A percentile compares a stretch with the other conserved stretches of the same genome.
Evolutionary conservation across 192 early-diverging fungal species (phyloP).

Genomic region (Backusella morwellensis): DNA sequence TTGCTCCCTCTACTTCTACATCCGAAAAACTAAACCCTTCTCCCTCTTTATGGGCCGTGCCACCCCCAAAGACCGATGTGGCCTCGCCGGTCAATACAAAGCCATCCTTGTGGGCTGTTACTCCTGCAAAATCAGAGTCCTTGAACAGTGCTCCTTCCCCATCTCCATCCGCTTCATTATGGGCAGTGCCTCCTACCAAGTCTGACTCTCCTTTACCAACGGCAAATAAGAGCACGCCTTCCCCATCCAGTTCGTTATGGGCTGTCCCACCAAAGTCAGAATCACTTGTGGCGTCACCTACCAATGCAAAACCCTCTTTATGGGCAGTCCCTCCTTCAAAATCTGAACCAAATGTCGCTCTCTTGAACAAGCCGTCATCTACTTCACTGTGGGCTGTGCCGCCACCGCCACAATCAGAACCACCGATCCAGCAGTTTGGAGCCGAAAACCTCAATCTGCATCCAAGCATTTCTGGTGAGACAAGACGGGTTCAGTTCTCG

Average conservation of each 20-base stretch:
- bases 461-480: constrained; percentile 9
- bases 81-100: neutral
- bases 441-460: constrained; percentile 8
- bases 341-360: neutral
- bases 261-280: constrained; percentile 8
- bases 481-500: neutral
- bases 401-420: neutral
- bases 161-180: neutral
- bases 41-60: constrained; percentile 5
- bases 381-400: neutral
- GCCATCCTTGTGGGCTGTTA: constrained; percentile 14
- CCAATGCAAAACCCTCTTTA: neutral
- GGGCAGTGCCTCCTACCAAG: neutral
- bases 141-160: neutral
- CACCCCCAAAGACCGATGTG: neutral
- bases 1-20: constrained; percentile 15
- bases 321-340: constrained; percentile 19
- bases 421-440: neutral
- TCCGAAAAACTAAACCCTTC: neutral
- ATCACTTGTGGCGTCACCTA: neutral
- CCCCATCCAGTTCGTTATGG: constrained; percentile 13
- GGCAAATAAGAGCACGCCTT: neutral
- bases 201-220: neutral
- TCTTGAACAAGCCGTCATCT: neutral
- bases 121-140: constrained; percentile 6